A percentile compares a stretch with the other conserved stretches of the same genome.
phyloP scores from a whole-genome alignment of 2,329 filamentous ascomycete species.

The Colletotrichum coccodes region DNA sequence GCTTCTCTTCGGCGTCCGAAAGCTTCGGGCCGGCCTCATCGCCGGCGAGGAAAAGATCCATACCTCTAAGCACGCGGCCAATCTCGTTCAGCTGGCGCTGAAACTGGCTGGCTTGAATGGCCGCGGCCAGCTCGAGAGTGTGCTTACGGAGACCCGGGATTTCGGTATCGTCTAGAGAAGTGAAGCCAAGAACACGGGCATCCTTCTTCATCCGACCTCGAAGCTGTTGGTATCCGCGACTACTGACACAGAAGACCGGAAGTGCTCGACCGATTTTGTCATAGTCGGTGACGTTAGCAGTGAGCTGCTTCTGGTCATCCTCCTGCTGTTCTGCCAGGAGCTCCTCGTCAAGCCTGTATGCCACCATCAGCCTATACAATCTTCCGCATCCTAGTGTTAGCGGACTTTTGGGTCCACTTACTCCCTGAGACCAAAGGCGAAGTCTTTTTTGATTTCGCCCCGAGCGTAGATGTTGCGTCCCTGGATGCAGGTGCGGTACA shows the following conservation, averaged over 20 bases:
- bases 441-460: constrained; percentile 35
- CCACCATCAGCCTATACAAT: too few species aligned
- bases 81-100: not conserved
- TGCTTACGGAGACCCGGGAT: constrained; percentile 68
- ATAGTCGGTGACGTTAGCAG: constrained; percentile 66
- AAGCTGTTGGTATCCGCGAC: constrained; percentile 71
- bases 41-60: constrained; percentile 13
- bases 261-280: constrained; percentile 63
- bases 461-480: constrained; percentile 65
- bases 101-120: constrained; percentile 6
- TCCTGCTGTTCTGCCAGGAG: not conserved
- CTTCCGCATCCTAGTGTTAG: too few species aligned
- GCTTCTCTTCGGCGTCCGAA: not conserved
- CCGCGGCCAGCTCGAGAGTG: constrained; percentile 66
- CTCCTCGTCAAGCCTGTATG: constrained; percentile 21
- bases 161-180: constrained; percentile 62
- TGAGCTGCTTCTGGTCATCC: not conserved
- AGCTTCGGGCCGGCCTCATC: not conserved
- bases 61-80: not conserved
- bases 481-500: constrained; percentile 55
- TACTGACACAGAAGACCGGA: constrained; percentile 73
- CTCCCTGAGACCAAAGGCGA: constrained; percentile 52
- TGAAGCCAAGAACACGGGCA: constrained; percentile 61
- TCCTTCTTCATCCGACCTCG: constrained; percentile 64
- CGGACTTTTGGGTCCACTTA: too few species aligned